Percentiles rank a stretch among this genome's conserved stretches.
phyloP scores from a whole-genome alignment of 2,329 filamentous ascomycete genomes.

The Aspergillus luchuensis region DNA sequence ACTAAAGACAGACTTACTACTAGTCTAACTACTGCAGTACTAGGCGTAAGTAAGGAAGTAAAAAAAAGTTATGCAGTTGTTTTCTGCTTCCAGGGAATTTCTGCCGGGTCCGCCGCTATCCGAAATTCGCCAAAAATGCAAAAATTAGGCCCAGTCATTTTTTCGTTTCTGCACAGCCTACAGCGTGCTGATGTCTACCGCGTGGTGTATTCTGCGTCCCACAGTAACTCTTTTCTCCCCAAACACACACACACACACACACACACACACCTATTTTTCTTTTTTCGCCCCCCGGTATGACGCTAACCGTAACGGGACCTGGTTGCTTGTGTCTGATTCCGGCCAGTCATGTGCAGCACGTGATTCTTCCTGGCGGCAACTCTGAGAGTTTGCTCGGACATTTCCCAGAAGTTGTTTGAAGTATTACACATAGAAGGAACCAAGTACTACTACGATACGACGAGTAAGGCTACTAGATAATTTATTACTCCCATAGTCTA shows the following conservation, averaged over 20 bases:
- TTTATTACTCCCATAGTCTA: too few relatives aligned
- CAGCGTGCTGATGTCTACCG: slow-evolving; percentile 14
- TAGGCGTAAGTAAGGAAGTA: too few relatives aligned
- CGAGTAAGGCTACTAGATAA: too few relatives aligned
- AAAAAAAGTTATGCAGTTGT: too few relatives aligned
- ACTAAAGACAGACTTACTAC: too few relatives aligned
- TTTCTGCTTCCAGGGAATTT: slow-evolving; percentile 5
- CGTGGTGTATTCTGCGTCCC: slow-evolving; percentile 6
- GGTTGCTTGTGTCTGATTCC: background rate
- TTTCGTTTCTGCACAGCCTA: slow-evolving; percentile 3
- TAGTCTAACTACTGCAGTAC: too few relatives aligned
- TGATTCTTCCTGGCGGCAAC: slow-evolving; percentile 3
- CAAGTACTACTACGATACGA: background rate
- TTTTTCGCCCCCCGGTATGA: background rate
- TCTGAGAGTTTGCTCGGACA: background rate
- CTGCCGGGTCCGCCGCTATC: slow-evolving; percentile 6
- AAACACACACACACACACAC: too few relatives aligned
- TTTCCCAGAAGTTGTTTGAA: background rate
- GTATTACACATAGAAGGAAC: background rate
- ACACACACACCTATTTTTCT: too few relatives aligned
- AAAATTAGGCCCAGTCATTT: background rate
- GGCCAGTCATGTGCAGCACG: slow-evolving; percentile 12
- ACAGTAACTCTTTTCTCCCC: background rate
- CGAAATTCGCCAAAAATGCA: background rate
- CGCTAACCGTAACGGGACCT: background rate